Evolutionary conservation across 2,329 filamentous ascomycete species (phyloP).

Genomic region (Hypoxylon sp.): DNA sequence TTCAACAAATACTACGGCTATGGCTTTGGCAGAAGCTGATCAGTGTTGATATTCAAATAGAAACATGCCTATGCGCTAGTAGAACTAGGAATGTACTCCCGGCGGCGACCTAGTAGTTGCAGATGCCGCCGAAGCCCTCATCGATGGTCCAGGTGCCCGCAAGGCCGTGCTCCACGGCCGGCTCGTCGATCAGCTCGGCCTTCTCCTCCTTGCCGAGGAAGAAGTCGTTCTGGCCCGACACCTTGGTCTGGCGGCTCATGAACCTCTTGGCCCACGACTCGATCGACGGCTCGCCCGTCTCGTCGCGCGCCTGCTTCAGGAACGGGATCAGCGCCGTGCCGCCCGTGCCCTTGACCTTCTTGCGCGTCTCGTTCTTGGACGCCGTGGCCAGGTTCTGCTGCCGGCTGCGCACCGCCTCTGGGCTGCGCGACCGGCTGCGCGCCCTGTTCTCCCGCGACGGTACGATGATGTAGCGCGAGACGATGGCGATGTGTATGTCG

Average conservation of each 20-base stretch:
- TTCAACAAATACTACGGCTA: too few relatives aligned
- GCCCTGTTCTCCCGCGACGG: conserved; percentile 79
- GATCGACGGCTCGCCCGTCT: conserved; percentile 92
- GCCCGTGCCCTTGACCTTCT: conserved; percentile 84
- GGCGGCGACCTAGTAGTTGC: conserved; percentile 53
- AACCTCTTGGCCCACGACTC: conserved; percentile 67
- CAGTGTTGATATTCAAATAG: background rate
- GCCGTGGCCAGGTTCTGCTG: conserved; percentile 68
- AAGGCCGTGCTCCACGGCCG: conserved; percentile 62
- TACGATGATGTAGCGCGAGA: conserved; percentile 93
- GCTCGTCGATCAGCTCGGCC: conserved; percentile 40
- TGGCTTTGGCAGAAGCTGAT: too few relatives aligned
- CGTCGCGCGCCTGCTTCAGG: conserved; percentile 93
- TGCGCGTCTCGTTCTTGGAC: conserved; percentile 56
- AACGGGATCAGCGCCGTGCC: conserved; percentile 95
- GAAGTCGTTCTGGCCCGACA: conserved; percentile 63
- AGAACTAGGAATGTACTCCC: background rate
- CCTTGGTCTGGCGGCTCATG: conserved; percentile 61
- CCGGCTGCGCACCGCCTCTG: conserved; percentile 56
- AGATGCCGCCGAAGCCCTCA: conserved; percentile 74
- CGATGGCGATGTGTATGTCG: conserved; percentile 95
- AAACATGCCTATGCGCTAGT: background rate
- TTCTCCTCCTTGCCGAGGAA: conserved; percentile 63
- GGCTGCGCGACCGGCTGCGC: conserved; percentile 66
- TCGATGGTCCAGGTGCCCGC: conserved; percentile 91